Base-by-base conservation (phyloP, 2,329 filamentous ascomycete genomes). In the Leptographium galeiforme region DNA sequence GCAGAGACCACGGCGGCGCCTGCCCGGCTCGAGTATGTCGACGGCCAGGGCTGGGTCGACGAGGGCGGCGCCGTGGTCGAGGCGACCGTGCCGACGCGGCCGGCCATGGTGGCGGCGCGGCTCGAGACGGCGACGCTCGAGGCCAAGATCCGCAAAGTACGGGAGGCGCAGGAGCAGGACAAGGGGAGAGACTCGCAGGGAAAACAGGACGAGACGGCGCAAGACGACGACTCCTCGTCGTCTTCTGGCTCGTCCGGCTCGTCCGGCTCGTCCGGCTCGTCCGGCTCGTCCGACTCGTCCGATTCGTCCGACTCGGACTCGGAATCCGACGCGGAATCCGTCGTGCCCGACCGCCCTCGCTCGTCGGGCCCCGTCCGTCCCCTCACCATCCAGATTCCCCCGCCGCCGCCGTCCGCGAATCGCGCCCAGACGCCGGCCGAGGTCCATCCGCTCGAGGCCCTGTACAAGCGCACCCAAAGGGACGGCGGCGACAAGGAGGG, bases 31-130 rank as follows among this genome's bases (percentile, higher is more conserved):
- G 81, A 84, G 53, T 96, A 84, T 64, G 78, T 93, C 43, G 85
- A 95, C 52, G 89, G 85, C 25, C 84, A 86, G 62, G 91, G 91
- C 1, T 97, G 93, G 91, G 77, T 95, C 0, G 85, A 95, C 61
- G 79, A 82, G 57, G 73, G 84, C 16, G 90, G 90, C 7, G 80
- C 83, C 53, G 70, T 96, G 1, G 78, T 95, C 2, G 87, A 94
- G 66, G 68, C 67, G 10, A 72, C 64, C 62, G 36, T 74, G 67
- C 54, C 38, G 30, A 51, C 68, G 61, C 48, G 61, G 58, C 60
- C 60, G 10, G 59, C 58, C 4, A 60, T 61, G 40, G 25, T 40
- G 40, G 19, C 47, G 32, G 48, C 47, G 40, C 45, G 45, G 48
- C 16, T 53, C 11, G 30, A 33, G 10, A 30, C 39, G 46, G 18